These are phyloP conservation scores for Plasmodium vivax DNA, from an alignment of 169 alveolate species.

Conservation along the genomic window DNA sequence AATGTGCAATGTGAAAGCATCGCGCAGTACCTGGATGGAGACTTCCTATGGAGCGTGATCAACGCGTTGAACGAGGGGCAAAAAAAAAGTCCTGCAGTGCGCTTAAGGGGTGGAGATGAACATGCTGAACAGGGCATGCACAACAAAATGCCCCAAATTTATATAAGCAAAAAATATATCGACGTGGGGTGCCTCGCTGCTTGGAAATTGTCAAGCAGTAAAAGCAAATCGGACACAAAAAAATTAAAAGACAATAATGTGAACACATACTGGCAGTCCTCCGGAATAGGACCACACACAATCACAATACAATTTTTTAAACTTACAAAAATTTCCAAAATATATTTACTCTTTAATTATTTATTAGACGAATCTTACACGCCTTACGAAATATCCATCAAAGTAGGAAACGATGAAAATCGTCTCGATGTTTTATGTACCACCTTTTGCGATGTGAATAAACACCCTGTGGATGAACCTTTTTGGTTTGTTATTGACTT, in stretches of 20 bases:
- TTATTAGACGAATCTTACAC: constrained; percentile 89
- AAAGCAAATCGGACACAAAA: constrained; percentile 77
- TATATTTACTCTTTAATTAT: constrained; percentile 86
- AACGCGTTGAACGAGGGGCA: neutral
- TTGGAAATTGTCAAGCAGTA: constrained; percentile 72
- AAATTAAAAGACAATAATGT: constrained; percentile 88
- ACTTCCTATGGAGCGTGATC: constrained; percentile 18
- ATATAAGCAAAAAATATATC: constrained; percentile 63
- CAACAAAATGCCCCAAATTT: constrained; percentile 29
- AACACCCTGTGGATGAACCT: constrained; percentile 81
- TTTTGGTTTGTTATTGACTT: constrained; percentile 79
- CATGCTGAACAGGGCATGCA: neutral
- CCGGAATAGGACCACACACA: constrained; percentile 89
- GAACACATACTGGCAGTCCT: constrained; percentile 90
- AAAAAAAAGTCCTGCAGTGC: neutral
- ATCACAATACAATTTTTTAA: constrained; percentile 85
- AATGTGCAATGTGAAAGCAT: neutral
- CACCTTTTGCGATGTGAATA: constrained; percentile 75
- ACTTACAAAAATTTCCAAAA: constrained; percentile 83
- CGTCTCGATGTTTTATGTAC: constrained; percentile 76
- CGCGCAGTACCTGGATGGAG: neutral
- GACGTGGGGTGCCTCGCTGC: constrained; percentile 61
- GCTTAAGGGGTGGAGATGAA: neutral
- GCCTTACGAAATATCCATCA: constrained; percentile 85
- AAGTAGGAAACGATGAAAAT: constrained; percentile 85